Base-by-base conservation (phyloP, 495 filamentous ascomycete genomes). In the Cairneyella variabilis region DNA sequence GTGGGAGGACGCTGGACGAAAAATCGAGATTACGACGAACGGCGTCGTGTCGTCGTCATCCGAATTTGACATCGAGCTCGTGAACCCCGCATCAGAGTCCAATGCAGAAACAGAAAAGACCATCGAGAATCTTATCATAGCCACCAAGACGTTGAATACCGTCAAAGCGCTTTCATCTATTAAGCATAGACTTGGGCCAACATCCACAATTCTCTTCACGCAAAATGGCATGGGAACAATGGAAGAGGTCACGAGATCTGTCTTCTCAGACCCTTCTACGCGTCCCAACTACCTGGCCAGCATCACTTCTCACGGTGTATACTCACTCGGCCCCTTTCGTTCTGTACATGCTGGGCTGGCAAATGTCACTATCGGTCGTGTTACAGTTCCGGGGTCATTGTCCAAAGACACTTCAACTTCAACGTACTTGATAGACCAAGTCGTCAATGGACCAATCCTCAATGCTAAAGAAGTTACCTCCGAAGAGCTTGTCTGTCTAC, bases 181-280 rank as follows among this genome's bases (percentile, higher is more conserved):
- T 12, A 71, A 71, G 3, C 70, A 85, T 43, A 83, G 91, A 9
- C 68, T 96, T 16, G 74, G 66, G 4, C 61, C 65, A 3, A 64
- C 74, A 1, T 87, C 85, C 8, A 86, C 87, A 0, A 77, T 96
- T 25, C 69, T 86, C 10, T 85, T 96, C 39, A 62, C 90, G 17
- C 90, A 95, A 59, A 95, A 95, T 56, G 91, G 90, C 17, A 85
- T 95, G 84, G 90, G 67, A 14, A 54, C 54, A 1, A 64, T 84
- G 18, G 82, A 89, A 10, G 77, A 84, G 51, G 67, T 90, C 18
- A 84, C 81, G 52, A 64, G 77, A 23, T 1, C 28, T 6, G 69
- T 90, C 43, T 92, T 90, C 59, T 80, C 86, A 4, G 73, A 88
- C 56, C 72, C 75, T 1, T 53, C 53, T 11, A 69, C 60, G 0